Conservation (phyloP, 345 rosid genomes). For the Ricinus communis region DNA sequence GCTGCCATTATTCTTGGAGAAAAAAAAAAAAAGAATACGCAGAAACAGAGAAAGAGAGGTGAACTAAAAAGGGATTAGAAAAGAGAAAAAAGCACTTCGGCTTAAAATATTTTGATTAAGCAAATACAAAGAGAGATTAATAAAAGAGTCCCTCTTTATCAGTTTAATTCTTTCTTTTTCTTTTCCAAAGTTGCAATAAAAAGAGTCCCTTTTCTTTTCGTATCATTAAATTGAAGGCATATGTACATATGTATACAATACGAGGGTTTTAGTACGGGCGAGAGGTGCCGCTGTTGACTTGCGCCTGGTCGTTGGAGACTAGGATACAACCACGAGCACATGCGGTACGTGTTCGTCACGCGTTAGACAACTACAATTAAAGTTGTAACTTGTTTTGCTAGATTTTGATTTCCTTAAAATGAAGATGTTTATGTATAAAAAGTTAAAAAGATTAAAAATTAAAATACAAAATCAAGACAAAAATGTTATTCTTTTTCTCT, state of each 20-base stretch:
- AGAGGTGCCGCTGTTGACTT: background rate
- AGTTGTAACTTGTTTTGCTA: too few species aligned
- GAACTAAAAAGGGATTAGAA: background rate
- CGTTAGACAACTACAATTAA: background rate
- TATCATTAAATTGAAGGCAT: background rate
- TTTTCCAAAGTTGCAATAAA: too few species aligned
- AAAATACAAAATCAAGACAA: too few species aligned
- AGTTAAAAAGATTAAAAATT: too few species aligned
- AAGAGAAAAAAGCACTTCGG: background rate
- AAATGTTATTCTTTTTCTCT: too few species aligned
- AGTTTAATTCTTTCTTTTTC: too few species aligned
- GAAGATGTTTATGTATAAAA: too few species aligned
- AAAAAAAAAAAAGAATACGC: background rate
- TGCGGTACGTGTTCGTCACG: background rate
- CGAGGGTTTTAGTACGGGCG: background rate
- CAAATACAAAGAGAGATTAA: background rate
- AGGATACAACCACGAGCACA: conserved; percentile 1
- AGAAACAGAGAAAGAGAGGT: background rate
- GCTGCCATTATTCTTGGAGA: conserved; percentile 19
- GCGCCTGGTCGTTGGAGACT: background rate
- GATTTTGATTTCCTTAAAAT: too few species aligned
- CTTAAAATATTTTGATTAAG: background rate
- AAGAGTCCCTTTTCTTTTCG: background rate
- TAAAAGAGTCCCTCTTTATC: too few species aligned
- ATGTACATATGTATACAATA: too few species aligned